Evolutionary conservation across 116 monocot genomes (phyloP).

Genomic region (Iris pallida): DNA sequence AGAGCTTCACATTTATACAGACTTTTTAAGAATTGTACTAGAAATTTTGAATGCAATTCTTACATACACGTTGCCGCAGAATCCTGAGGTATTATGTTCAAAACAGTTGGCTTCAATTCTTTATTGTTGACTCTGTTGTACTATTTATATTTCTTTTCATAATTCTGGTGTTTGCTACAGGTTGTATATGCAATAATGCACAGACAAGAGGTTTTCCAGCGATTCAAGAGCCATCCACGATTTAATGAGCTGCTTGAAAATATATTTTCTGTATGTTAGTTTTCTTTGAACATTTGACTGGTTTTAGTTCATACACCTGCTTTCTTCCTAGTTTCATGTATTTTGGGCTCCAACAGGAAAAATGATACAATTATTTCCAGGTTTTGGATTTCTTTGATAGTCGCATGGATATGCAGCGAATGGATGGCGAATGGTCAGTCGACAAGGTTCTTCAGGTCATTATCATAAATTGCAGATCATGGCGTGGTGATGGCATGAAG

Average conservation of each 20-base stretch:
- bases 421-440: conserved; percentile 91
- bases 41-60: conserved; percentile 96
- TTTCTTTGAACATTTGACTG: neutral
- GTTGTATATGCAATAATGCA: conserved; percentile 98
- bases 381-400: conserved; percentile 98
- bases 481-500: conserved; percentile 99
- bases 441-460: conserved; percentile 86
- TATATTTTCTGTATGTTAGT: conserved; percentile 64
- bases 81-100: conserved; percentile 67
- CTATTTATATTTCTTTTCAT: conserved; percentile 5
- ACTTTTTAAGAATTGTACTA: conserved; percentile 87
- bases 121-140: neutral
- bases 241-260: conserved; percentile 93
- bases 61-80: conserved; percentile 80
- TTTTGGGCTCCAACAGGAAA: neutral
- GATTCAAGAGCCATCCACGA: conserved; percentile 92
- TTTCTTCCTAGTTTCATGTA: neutral
- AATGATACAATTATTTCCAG: conserved; percentile 25
- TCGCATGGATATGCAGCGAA: conserved; percentile 82
- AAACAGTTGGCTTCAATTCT: neutral
- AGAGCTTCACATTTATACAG: conserved; percentile 94
- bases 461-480: conserved; percentile 83
- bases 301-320: neutral
- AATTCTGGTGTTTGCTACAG: conserved; percentile 26
- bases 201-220: conserved; percentile 82